Percentiles rank a stretch among this genome's conserved stretches.
phyloP scores from a whole-genome alignment of 805 yeast genomes.

The Ogataea glucozyma region DNA sequence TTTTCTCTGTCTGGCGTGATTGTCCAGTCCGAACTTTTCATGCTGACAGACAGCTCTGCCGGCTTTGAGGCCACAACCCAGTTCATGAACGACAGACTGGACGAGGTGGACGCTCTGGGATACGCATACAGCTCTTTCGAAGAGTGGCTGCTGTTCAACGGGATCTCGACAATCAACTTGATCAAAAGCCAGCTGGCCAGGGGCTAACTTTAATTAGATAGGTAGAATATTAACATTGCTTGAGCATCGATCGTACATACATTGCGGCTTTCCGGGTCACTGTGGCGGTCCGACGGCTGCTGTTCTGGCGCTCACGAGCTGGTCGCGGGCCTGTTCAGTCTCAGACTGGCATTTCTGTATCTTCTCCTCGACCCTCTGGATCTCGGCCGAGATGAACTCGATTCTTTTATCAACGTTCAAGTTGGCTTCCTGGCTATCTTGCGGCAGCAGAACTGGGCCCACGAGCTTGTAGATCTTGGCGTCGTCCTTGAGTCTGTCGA shows the following conservation, averaged over 20 bases:
- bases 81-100: slow-evolving; percentile 63
- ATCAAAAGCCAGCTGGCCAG: slow-evolving; percentile 68
- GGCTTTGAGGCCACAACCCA: slow-evolving; percentile 57
- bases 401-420: slow-evolving; percentile 84
- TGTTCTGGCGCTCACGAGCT: slow-evolving; percentile 28
- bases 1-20: slow-evolving; percentile 67
- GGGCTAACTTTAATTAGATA: slow-evolving; percentile 45
- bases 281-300: slow-evolving; percentile 12
- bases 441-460: slow-evolving; percentile 91
- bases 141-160: slow-evolving; percentile 75
- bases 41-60: slow-evolving; percentile 70
- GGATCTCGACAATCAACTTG: slow-evolving; percentile 63
- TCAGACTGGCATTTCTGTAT: slow-evolving; percentile 55
- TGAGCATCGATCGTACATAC: slow-evolving; percentile 7
- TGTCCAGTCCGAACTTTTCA: slow-evolving; percentile 74
- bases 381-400: slow-evolving; percentile 82
- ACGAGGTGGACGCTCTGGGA: slow-evolving; percentile 55
- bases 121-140: slow-evolving; percentile 61
- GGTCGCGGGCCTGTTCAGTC: slow-evolving; percentile 60
- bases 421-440: slow-evolving; percentile 79
- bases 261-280: no score
- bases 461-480: slow-evolving; percentile 84
- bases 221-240: slow-evolving; percentile 6
- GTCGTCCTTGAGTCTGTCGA: slow-evolving; percentile 55
- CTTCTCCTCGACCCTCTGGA: slow-evolving; percentile 71